Conservation (phyloP, 305 asterid species). For the Fraxinus angustifolia region DNA sequence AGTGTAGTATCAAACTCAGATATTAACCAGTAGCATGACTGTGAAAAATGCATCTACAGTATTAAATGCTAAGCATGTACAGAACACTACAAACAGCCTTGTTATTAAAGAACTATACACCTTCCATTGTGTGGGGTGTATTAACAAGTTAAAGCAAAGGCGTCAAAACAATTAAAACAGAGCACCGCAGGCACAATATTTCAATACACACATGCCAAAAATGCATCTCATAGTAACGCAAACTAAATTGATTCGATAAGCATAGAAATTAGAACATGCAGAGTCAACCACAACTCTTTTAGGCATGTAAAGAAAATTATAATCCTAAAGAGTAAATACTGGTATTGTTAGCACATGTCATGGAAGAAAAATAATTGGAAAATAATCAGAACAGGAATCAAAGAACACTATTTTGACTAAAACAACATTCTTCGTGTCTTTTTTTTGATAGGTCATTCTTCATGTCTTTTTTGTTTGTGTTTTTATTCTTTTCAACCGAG, state of each 20-base stretch:
- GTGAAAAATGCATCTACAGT: neutral
- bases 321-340: neutral
- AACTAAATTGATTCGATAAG: neutral
- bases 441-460: neutral
- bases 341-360: neutral
- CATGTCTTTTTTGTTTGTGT: neutral
- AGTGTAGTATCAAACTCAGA: neutral
- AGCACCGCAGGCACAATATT: neutral
- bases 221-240: neutral
- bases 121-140: neutral
- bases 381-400: neutral
- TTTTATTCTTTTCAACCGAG: neutral
- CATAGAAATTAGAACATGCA: neutral
- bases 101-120: neutral
- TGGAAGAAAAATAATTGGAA: neutral
- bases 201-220: neutral
- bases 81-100: neutral
- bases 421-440: neutral
- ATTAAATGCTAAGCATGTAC: neutral
- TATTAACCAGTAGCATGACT: neutral
- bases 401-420: neutral
- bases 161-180: neutral
- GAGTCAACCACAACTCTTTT: neutral
- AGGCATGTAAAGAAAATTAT: neutral
- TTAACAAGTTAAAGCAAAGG: neutral